Base-by-base conservation (phyloP, 1,284 basidiomycete genomes). In the Exobasidium rhododendri region DNA sequence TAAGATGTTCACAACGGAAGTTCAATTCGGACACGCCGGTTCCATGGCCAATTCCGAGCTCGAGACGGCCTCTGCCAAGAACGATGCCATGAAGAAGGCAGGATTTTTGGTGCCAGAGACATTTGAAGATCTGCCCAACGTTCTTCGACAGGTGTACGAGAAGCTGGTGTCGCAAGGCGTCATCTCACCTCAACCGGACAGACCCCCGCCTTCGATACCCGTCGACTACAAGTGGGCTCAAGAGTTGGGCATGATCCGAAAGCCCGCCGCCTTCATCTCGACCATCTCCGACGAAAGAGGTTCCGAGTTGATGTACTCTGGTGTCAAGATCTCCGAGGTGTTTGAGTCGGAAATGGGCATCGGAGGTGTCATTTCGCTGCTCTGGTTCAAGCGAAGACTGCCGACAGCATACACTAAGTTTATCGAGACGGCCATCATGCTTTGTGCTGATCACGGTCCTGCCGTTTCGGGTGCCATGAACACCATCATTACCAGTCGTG, bases 201-300 rank as follows among this genome's bases (percentile, higher is more conserved):
- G 88, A 62, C 90, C 93, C 45, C 92, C 94, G 31, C 94, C 94
- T 24, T 88, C 91, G 69, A 97, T 97, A 81, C 94, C 94, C 29
- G 94, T 97, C 91, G 94, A 98, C 84, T 98, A 97, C 89, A 96
- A 97, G 85, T 97, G 94, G 94, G 94, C 94, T 49, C 81, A 84
- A 84, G 94, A 97, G 84, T 89, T 97, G 63, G 94, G 94, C 63
- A 88, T 97, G 81, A 94, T 98, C 82, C 89, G 94, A 80, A 97
- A 97, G 84, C 94, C 94, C 45, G 94, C 94, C 49, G 93, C 94
- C 13, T 98, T 98, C 86, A 97, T 98, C 84, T 97, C 94, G 58
- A 97, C 96, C 71, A 98, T 98, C 83, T 97, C 93, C 63, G 96
- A 98, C 83, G 96, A 98, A 85, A 91, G 94, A 80, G 94, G 94